These are phyloP conservation scores for Potentilla sterilis DNA, from an alignment of 306 rosid genomes.

Conservation along the genomic window DNA sequence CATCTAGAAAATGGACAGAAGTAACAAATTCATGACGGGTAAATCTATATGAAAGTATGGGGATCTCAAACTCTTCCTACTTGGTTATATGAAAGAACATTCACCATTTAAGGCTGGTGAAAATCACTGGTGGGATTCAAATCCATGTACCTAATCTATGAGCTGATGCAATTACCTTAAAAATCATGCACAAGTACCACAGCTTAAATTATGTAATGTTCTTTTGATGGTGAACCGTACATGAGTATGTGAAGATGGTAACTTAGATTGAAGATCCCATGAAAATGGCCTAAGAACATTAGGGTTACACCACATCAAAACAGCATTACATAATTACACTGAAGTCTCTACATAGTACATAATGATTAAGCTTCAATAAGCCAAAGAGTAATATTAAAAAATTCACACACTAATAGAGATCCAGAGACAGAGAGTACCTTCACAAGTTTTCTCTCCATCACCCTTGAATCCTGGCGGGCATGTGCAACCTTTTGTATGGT, in stretches of 20 bases:
- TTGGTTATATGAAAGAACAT: not conserved
- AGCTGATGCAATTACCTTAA: not conserved
- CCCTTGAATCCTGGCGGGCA: constrained; percentile 93
- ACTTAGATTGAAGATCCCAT: not conserved
- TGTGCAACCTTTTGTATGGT: constrained; percentile 62
- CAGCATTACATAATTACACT: not conserved
- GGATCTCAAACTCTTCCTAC: not conserved
- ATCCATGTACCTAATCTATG: not conserved
- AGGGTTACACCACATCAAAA: not conserved
- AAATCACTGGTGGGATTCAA: not conserved
- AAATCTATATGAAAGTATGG: not conserved
- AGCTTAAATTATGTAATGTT: not conserved
- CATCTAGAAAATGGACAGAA: constrained; percentile 50
- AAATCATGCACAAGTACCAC: not conserved
- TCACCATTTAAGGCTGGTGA: not conserved
- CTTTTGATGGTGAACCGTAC: not conserved
- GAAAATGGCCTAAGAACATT: not conserved
- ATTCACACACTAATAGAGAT: constrained; percentile 4
- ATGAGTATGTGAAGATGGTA: not conserved
- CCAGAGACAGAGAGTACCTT: constrained; percentile 51
- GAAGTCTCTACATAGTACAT: not conserved
- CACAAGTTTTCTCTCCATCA: constrained; percentile 67
- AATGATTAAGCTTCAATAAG: not conserved
- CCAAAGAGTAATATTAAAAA: not conserved
- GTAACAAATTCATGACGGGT: not conserved